phyloP scores from a whole-genome alignment of 371 early-diverging fungal species.

The Lichtheimia ramosa region DNA sequence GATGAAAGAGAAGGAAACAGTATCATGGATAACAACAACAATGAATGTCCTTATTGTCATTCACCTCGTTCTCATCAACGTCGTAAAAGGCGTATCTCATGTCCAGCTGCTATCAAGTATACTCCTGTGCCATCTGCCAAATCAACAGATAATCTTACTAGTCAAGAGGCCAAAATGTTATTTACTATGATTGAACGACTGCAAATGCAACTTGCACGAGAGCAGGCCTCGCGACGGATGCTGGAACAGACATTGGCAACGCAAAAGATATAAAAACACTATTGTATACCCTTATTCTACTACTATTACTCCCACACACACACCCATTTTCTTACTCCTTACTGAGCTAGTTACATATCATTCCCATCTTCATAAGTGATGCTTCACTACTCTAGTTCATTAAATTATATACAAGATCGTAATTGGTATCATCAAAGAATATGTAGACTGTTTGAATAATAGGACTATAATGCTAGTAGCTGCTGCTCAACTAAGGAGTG shows the following conservation, averaged over 20 bases:
- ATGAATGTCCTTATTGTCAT: not conserved
- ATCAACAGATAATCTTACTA: not conserved
- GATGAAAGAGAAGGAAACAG: too few relatives aligned
- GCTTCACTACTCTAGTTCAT: too few relatives aligned
- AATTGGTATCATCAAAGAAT: too few relatives aligned
- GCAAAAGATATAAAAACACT: not conserved
- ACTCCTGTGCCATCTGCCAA: not conserved
- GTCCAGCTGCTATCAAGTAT: slow-evolving; percentile 13
- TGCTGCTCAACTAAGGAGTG: too few relatives aligned
- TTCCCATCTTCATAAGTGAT: too few relatives aligned
- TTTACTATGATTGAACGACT: slow-evolving; percentile 16
- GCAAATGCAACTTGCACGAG: slow-evolving; percentile 8
- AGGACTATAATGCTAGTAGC: not conserved
- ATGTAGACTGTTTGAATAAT: not conserved
- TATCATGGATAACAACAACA: not conserved
- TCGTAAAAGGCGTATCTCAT: slow-evolving; percentile 5
- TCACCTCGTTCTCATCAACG: not conserved
- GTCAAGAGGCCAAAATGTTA: slow-evolving; percentile 15
- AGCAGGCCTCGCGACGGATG: slow-evolving; percentile 11
- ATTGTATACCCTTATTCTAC: too few relatives aligned
- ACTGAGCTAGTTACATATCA: too few relatives aligned
- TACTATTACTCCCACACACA: too few relatives aligned
- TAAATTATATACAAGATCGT: too few relatives aligned
- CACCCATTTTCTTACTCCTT: too few relatives aligned
- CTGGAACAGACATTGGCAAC: slow-evolving; percentile 10